Evolutionary conservation across 2,329 filamentous ascomycete genomes (phyloP).

Genomic region (Lithohypha guttulata): DNA sequence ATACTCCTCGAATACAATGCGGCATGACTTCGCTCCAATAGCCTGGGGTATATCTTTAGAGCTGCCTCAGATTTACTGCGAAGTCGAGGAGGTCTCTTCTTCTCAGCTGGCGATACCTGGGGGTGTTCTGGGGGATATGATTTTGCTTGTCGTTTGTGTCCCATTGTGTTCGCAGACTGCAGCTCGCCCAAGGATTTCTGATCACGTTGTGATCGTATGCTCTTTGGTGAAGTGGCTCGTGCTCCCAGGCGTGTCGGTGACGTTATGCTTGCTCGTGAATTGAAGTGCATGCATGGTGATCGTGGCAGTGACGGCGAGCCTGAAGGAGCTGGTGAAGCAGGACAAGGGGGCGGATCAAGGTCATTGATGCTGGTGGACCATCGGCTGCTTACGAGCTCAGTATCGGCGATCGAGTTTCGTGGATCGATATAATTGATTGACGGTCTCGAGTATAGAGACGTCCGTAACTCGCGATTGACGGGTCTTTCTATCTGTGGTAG

Average conservation of each 20-base stretch:
- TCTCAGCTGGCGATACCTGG: background rate
- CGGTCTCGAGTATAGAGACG: slow-evolving; percentile 4
- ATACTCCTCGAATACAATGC: background rate
- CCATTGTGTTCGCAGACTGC: background rate
- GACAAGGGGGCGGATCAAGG: background rate
- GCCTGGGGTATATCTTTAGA: background rate
- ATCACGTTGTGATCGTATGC: background rate
- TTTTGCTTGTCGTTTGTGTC: background rate
- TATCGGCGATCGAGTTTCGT: slow-evolving; percentile 6
- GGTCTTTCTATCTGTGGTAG: background rate
- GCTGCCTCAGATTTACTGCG: slow-evolving; percentile 1
- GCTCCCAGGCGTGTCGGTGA: background rate
- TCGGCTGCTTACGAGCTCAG: slow-evolving; percentile 3
- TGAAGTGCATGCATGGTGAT: slow-evolving; percentile 4
- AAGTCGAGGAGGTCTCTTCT: background rate
- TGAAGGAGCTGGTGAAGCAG: background rate
- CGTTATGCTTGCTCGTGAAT: background rate
- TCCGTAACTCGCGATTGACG: background rate
- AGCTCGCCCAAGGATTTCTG: background rate
- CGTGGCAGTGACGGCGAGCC: background rate
- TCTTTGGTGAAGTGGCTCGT: background rate
- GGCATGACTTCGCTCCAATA: slow-evolving; percentile 4
- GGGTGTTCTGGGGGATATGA: background rate
- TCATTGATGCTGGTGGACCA: slow-evolving; percentile 8
- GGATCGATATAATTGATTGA: slow-evolving; percentile 4